These are phyloP conservation scores for Phytophthora crassamura DNA, from an alignment of 352 stramenopile species.

Conservation along the genomic window DNA sequence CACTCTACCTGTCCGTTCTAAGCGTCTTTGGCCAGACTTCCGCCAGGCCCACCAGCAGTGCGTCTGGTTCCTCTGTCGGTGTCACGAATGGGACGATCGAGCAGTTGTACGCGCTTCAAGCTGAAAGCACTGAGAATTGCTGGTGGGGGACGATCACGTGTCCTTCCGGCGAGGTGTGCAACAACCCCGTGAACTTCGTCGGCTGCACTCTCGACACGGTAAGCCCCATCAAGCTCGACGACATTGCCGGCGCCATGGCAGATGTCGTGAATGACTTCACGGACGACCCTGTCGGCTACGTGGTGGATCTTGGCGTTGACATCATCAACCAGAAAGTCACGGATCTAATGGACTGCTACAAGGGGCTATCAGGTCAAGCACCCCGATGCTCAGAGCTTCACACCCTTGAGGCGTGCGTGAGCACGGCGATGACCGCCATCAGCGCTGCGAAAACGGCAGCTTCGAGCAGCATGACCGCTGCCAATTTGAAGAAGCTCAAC, in stretches of 20 bases:
- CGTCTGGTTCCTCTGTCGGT: neutral
- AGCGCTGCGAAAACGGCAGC: neutral
- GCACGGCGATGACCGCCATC: neutral
- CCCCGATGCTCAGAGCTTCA: conserved; percentile 1
- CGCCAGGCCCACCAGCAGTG: neutral
- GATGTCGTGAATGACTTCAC: conserved; percentile 1
- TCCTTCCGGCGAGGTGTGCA: neutral
- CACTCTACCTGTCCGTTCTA: too few relatives aligned
- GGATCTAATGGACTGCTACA: conserved; percentile 2
- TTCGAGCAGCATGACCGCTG: neutral
- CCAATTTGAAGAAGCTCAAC: neutral
- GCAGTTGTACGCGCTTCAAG: neutral
- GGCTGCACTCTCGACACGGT: neutral
- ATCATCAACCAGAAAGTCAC: neutral
- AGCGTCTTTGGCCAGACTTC: too few relatives aligned
- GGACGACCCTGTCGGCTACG: conserved; percentile 1
- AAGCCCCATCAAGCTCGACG: neutral
- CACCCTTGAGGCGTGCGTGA: conserved; percentile 3
- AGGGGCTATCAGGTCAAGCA: neutral
- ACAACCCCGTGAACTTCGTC: neutral
- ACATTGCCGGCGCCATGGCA: neutral
- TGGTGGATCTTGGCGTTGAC: neutral
- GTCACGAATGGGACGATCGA: neutral
- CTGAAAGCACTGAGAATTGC: neutral
- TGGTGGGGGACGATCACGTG: conserved; percentile 6